These are phyloP conservation scores for Chlamydomonas reinhardtii DNA, from an alignment of 163 green algal species.

Conservation along the genomic window DNA sequence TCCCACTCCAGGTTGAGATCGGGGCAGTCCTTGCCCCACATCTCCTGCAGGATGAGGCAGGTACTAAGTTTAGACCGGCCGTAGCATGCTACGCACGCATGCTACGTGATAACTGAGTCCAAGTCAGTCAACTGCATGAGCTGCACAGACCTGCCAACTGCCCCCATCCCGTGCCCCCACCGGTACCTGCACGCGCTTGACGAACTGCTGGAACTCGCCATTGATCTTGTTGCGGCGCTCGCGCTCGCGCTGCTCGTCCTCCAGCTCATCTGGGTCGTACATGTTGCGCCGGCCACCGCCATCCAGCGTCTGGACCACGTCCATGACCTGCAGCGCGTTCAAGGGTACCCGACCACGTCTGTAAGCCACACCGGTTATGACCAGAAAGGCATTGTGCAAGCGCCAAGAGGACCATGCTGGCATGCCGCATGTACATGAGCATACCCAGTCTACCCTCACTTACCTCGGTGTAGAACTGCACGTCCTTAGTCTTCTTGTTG, in stretches of 20 bases:
- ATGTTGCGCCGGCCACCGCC: slow-evolving; percentile 82
- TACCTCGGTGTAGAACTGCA: slow-evolving; percentile 97
- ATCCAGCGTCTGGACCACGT: slow-evolving; percentile 94
- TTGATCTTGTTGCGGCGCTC: slow-evolving; percentile 97
- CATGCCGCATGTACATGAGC: too few relatives aligned
- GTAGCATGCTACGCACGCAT: too few relatives aligned
- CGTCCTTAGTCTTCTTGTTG: slow-evolving; percentile 99
- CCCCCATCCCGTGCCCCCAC: too few relatives aligned
- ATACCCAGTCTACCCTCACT: not conserved
- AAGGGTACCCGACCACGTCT: too few relatives aligned
- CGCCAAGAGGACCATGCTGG: too few relatives aligned
- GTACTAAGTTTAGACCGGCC: too few relatives aligned
- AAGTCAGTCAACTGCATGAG: too few relatives aligned
- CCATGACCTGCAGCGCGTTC: slow-evolving; percentile 55
- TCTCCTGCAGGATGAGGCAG: slow-evolving; percentile 58
- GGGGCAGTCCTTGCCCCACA: slow-evolving; percentile 92
- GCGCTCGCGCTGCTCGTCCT: slow-evolving; percentile 98
- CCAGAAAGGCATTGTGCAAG: too few relatives aligned
- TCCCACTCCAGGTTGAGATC: slow-evolving; percentile 96
- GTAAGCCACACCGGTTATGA: too few relatives aligned
- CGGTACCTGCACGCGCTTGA: slow-evolving; percentile 90
- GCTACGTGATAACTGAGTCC: too few relatives aligned
- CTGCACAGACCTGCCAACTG: too few relatives aligned
- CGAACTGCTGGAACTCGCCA: slow-evolving; percentile 88
- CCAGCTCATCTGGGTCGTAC: slow-evolving; percentile 99